Conservation (phyloP, 352 stramenopile genomes). For the Globisporangium radiosum region DNA sequence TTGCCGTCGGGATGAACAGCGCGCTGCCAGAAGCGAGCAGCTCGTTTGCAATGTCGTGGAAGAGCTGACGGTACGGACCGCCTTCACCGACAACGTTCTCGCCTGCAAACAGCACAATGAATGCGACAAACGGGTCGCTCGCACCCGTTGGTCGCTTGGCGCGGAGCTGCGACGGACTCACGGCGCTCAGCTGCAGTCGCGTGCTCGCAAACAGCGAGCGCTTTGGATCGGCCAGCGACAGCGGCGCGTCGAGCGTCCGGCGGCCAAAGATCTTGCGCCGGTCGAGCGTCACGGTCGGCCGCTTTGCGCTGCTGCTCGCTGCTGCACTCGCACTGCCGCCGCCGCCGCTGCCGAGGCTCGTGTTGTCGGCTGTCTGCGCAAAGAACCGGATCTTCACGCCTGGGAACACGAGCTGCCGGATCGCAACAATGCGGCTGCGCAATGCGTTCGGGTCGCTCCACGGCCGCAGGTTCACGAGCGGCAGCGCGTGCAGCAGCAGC, state of each 20-base stretch:
- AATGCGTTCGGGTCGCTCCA: slow-evolving; percentile 42
- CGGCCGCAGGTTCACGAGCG: slow-evolving; percentile 58
- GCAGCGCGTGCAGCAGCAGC: slow-evolving; percentile 39
- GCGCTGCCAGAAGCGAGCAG: slow-evolving; percentile 37
- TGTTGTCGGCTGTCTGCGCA: slow-evolving; percentile 61
- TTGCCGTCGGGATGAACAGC: slow-evolving; percentile 69
- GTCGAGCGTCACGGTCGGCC: slow-evolving; percentile 65
- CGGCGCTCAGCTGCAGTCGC: slow-evolving; percentile 42
- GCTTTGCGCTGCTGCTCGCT: slow-evolving; percentile 38
- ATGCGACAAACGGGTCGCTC: slow-evolving; percentile 75
- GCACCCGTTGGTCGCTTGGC: slow-evolving; percentile 69
- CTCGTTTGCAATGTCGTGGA: slow-evolving; percentile 71
- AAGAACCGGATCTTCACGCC: slow-evolving; percentile 75
- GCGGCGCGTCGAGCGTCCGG: slow-evolving; percentile 13
- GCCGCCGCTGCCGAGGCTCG: slow-evolving; percentile 29
- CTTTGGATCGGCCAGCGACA: slow-evolving; percentile 36
- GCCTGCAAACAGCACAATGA: slow-evolving; percentile 69
- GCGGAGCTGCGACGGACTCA: slow-evolving; percentile 42
- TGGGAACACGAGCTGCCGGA: slow-evolving; percentile 66
- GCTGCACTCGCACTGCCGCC: slow-evolving; percentile 19
- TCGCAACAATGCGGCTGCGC: slow-evolving; percentile 39
- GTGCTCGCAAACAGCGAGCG: slow-evolving; percentile 65
- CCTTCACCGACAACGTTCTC: slow-evolving; percentile 80
- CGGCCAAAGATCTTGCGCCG: slow-evolving; percentile 39
- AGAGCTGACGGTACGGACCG: slow-evolving; percentile 72